Base-by-base conservation (phyloP, 352 stramenopile species). In the Phytopythium helicoides region DNA sequence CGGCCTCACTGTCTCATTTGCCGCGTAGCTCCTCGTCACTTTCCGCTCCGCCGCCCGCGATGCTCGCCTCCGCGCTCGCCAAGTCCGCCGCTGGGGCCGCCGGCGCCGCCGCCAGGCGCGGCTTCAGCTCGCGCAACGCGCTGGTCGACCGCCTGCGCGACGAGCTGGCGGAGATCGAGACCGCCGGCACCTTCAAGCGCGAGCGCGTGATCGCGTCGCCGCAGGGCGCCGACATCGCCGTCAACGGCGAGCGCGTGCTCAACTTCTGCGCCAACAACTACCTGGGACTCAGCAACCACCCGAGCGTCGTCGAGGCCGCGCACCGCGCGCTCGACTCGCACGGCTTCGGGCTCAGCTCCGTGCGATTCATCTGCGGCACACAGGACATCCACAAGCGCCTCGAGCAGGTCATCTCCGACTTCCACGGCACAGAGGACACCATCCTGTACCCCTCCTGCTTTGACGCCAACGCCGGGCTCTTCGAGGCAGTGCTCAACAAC, bases 211-310 rank as follows among this genome's bases (percentile, higher is more conserved):
- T 98, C 50, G 76, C 84, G 47, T 96, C 86, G 41, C 56, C 88
- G 21, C 92, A 98, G 41, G 83, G 76, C 45, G 71, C 85, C 7
- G 57, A 71, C 42, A 94, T 97, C 60, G 68, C 58, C 1, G 91
- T 97, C 16, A 65, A 87, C 44, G 70, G 69, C 45, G 47, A 80
- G 23, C 12, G 31, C 3, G 92, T 98, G 63, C 81, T 98, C 53
- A 98, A 97, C 66, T 97, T 98, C 52, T 98, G 92, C 64, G 84
- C 90, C 54, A 98, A 98, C 74, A 97, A 98, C 66, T 98, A 98
- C 73, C 58, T 98, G 28, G 92, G 92, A 0, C 68, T 98, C 39
- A 93, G 84, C 59, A 94, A 95, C 69, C 77, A 98, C 66, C 82
- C 81, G 14, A 68, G 72, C 15, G 73, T 98, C 35, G 76, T 97